These are phyloP conservation scores for Hypoxylon sp. DNA, from an alignment of 2,329 filamentous ascomycete genomes.

Conservation along the genomic window DNA sequence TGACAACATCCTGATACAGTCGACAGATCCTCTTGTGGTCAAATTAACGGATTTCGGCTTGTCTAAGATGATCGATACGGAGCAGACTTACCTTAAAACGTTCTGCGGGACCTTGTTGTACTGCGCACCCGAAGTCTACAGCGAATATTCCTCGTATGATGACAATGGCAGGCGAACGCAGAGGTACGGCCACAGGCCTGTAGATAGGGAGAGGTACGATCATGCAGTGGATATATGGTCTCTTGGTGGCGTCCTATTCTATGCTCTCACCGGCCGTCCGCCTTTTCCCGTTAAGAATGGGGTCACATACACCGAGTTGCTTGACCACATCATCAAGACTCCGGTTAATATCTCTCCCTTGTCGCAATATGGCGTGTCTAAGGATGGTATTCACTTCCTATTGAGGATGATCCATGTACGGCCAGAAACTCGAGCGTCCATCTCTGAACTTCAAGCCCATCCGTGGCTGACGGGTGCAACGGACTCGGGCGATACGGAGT, in stretches of 20 bases:
- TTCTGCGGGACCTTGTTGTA: slow-evolving; percentile 97
- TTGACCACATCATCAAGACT: slow-evolving; percentile 88
- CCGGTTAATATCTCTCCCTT: slow-evolving; percentile 78
- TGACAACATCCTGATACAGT: slow-evolving; percentile 92
- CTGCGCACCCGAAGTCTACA: slow-evolving; percentile 97
- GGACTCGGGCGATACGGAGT: slow-evolving; percentile 69
- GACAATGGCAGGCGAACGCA: slow-evolving; percentile 75
- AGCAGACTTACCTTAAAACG: slow-evolving; percentile 92
- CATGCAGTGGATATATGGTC: slow-evolving; percentile 98
- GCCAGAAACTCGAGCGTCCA: slow-evolving; percentile 81
- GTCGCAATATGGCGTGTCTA: slow-evolving; percentile 70
- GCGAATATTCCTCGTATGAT: slow-evolving; percentile 77
- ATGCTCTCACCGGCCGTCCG: slow-evolving; percentile 81
- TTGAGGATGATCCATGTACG: slow-evolving; percentile 84
- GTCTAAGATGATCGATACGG: slow-evolving; percentile 92
- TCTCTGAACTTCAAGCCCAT: slow-evolving; percentile 77
- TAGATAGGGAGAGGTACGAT: slow-evolving; percentile 78
- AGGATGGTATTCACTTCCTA: slow-evolving; percentile 80
- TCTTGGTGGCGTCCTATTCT: slow-evolving; percentile 91
- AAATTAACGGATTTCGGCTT: slow-evolving; percentile 97
- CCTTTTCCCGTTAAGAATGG: slow-evolving; percentile 86
- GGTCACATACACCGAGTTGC: slow-evolving; percentile 82
- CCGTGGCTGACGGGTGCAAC: slow-evolving; percentile 76
- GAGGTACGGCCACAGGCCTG: slow-evolving; percentile 72
- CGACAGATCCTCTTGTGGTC: slow-evolving; percentile 79